Evolutionary conservation across 202 grass and related monocot species (phyloP), one percentile per base, ranked within the genome.

Genomic region (Dendrocalamus latiflorus): DNA sequence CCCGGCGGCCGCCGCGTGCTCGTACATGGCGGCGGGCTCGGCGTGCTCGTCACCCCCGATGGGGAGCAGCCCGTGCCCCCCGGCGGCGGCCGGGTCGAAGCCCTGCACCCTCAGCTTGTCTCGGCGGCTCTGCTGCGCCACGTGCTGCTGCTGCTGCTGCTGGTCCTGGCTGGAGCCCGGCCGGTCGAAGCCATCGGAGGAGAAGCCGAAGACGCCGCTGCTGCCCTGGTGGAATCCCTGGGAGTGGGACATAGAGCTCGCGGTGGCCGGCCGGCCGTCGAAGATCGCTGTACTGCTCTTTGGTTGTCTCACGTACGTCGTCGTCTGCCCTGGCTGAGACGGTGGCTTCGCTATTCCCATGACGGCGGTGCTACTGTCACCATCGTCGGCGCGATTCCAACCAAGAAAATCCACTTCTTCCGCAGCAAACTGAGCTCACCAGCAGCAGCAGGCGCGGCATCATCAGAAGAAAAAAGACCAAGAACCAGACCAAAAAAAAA

Each of bases 241-340:
- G 74, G 95, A 94, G 83, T 95, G 90, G 85, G 93, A 94, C 93
- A 99, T 99, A 94, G 96, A 90, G 78, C 49, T 66, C 78, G 81
- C 58, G 53, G 76, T 47, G 63, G 80, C 86, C 81, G 83, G 53
- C 16, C 77, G 85, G 66, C 66, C 77, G 82, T 33, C 67, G 78
- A 75, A 70, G 84, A 84, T 65, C 83, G 70, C 62, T 39, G 77
- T 53, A 49, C 59, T 68, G 83, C 77, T 90, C 87, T 80, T 96
- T 47, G 81, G 81, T 86, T 93, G 84, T 67, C 85, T 86, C 38
- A 71, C 80, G 80, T 78, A 85, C 71, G 79, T 74, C 51, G 74
- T 86, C 16, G 74, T 88, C 33, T 78, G 77, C 8, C 65, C 65
- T 34, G 83, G 41, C 85, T 85, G 88, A 72, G 82, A 88, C 34